Evolutionary conservation across 345 rosid genomes (phyloP), one percentile per base, ranked within the genome.

Genomic region (Brassica rapa): DNA sequence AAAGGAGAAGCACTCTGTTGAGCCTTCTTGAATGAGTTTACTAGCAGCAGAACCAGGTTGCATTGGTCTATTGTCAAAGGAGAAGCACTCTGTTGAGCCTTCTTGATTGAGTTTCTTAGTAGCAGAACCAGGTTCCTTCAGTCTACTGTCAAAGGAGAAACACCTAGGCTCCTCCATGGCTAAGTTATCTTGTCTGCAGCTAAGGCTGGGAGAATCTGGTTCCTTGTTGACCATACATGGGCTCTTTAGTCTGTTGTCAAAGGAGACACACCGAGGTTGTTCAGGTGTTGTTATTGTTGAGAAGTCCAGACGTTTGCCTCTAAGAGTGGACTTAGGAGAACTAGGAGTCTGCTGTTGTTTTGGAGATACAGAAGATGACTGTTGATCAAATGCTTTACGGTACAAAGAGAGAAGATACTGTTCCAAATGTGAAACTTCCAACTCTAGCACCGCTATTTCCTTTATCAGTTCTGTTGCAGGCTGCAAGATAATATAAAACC

Each of bases 391-490:
- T 32, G 93, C 96, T 81, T 84, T 89, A 29, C 99, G 87, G 68
- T 95, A 95, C 66, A 95, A 79, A 11, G 92, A 87, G 62, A 95
- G 91, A 84, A 95, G 99, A 64, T 95, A 87, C 68, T 91, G 98
- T 64, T 95, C 99, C 85, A 95, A 78, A 83, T 93, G 82, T 11
- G 88, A 93, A 62, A 95, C 98, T 87, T 95, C 98, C 83, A 90
- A 79, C 86, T 95, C 98, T 23, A 95, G 63, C 33, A 91, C 93
- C 0, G 98, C 92, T 2, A 91, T 91, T 85, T 95, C 98, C 77
- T 86, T 93, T 70, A 95, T 91, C 74, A 95, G 46, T 76, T 91
- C 92, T 30, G 97, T 86, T 71, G 97, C 90, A 30, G 92, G 92
- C 97, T 95, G 87, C 80, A 71, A 55, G 61, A 53, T 1, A 62